These are phyloP conservation scores for Rubia yunnanensis DNA, from an alignment of 257 asterid genomes.

Conservation along the genomic window DNA sequence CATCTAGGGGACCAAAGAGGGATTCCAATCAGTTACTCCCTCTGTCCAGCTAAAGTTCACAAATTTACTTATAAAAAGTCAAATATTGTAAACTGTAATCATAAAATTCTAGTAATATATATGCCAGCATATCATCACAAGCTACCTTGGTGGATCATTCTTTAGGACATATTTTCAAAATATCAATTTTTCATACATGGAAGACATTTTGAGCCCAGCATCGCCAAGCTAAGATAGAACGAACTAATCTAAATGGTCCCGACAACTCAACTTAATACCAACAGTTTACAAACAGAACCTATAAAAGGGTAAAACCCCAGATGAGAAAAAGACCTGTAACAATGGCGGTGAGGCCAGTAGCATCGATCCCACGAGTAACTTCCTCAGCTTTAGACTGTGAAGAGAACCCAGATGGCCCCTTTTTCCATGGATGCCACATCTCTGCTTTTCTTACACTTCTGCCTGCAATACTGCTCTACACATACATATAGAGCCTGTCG, in stretches of 20 bases:
- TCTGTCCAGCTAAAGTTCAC: background rate
- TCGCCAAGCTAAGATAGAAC: background rate
- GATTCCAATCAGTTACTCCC: background rate
- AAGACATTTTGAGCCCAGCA: background rate
- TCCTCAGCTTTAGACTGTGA: constrained; percentile 49
- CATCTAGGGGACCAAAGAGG: background rate
- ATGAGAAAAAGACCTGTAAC: constrained; percentile 38
- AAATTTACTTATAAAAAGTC: background rate
- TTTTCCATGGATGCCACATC: constrained; percentile 54
- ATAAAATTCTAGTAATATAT: background rate
- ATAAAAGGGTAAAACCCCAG: background rate
- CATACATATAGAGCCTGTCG: background rate
- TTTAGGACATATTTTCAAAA: no score
- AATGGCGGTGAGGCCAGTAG: constrained; percentile 51
- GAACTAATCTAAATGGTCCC: background rate
- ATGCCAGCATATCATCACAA: background rate
- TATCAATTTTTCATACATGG: no score
- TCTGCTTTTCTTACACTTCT: background rate
- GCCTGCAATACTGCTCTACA: background rate
- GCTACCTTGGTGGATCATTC: no score
- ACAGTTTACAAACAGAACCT: no score
- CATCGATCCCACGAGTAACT: constrained; percentile 51
- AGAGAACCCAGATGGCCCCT: constrained; percentile 53
- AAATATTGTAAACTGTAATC: background rate
- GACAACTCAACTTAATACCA: background rate